Conservation (phyloP, 305 asterid genomes). For the Salvia sclarea region DNA sequence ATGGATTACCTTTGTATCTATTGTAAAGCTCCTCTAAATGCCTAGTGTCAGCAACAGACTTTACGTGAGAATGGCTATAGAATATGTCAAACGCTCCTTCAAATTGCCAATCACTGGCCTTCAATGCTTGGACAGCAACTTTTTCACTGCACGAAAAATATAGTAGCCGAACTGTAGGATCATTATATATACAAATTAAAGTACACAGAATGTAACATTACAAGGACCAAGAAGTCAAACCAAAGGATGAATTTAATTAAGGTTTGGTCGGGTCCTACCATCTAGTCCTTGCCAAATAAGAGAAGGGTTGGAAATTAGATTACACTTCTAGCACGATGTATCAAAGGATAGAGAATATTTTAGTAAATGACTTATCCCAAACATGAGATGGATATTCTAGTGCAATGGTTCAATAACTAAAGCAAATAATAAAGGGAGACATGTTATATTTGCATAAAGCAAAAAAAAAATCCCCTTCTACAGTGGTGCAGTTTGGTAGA, state of each 20-base stretch:
- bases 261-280: background rate
- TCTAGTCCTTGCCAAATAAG: background rate
- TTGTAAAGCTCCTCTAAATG: constrained; percentile 90
- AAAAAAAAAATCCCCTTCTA: background rate
- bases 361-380: background rate
- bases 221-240: constrained; percentile 4
- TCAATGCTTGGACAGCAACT: constrained; percentile 78
- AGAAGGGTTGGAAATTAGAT: background rate
- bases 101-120: constrained; percentile 91
- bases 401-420: background rate
- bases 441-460: background rate
- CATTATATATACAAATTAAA: constrained; percentile 16
- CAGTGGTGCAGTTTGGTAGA: background rate
- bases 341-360: background rate
- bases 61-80: constrained; percentile 82
- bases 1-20: constrained; percentile 75
- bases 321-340: constrained; percentile 1
- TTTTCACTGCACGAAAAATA: constrained; percentile 71
- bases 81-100: constrained; percentile 96
- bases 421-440: constrained; percentile 1
- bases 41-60: constrained; percentile 78
- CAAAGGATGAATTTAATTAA: background rate
- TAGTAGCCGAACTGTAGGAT: constrained; percentile 28
- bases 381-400: background rate
- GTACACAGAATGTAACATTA: background rate